Conservation (phyloP, 202 grass and related monocot genomes). For the Eragrostis tef region DNA sequence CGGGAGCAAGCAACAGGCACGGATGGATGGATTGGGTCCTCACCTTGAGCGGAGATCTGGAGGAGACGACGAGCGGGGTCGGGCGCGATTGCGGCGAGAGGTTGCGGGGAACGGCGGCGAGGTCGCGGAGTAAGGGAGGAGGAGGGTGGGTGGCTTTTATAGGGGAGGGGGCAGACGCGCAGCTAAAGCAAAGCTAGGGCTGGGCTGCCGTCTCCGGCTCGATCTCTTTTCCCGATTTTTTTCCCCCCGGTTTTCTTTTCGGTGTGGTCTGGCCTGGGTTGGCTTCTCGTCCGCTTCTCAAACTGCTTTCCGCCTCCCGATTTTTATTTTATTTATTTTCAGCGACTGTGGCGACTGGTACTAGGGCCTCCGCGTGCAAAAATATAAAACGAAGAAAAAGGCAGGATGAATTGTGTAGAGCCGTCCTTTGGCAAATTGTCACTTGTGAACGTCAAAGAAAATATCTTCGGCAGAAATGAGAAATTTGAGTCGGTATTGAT, state of each 20-base stretch:
- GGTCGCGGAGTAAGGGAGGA: neutral
- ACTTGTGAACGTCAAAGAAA: neutral
- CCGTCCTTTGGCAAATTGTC: neutral
- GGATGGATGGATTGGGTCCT: neutral
- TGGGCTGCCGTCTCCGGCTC: constrained; percentile 41
- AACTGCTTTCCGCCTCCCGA: neutral
- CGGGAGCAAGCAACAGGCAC: neutral
- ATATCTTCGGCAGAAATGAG: neutral
- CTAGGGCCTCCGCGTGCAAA: neutral
- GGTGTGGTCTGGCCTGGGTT: constrained; percentile 9
- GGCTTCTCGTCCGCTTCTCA: constrained; percentile 35
- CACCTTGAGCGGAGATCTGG: constrained; percentile 27
- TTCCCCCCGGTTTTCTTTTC: neutral
- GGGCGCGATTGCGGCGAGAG: neutral
- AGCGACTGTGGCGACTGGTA: neutral
- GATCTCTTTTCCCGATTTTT: neutral
- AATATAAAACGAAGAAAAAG: neutral
- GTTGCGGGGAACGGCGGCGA: constrained; percentile 36
- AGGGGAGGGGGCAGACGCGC: neutral
- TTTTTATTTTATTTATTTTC: neutral
- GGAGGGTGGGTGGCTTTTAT: constrained; percentile 5
- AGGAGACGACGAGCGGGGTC: neutral
- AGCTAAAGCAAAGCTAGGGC: constrained; percentile 33
- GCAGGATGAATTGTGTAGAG: neutral
- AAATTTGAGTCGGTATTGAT: neutral